Evolutionary conservation across 2,329 filamentous ascomycete species (phyloP).

Genomic region (Colletotrichum navitas): DNA sequence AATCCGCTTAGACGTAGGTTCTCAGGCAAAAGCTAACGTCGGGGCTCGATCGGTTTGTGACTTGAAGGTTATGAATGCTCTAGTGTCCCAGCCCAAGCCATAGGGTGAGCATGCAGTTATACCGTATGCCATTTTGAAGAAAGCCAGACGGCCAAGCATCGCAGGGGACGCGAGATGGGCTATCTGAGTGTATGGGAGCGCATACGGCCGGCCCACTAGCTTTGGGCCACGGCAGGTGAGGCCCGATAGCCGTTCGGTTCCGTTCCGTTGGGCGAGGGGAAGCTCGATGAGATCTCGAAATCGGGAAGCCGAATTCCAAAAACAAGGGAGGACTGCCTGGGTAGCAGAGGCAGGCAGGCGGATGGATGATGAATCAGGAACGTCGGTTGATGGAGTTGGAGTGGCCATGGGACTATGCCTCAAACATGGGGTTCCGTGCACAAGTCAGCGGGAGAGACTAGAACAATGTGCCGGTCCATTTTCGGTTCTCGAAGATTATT

Average conservation of each 20-base stretch:
- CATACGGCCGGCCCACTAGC: slow-evolving; percentile 1
- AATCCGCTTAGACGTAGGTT: not conserved
- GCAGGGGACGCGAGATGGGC: slow-evolving; percentile 11
- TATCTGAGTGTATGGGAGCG: slow-evolving; percentile 4
- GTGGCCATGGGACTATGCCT: slow-evolving; percentile 11
- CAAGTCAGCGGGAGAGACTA: slow-evolving; percentile 6
- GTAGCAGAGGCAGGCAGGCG: slow-evolving; percentile 2
- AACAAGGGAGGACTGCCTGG: slow-evolving; percentile 1
- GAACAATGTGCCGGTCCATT: slow-evolving; percentile 18
- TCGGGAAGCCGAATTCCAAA: not conserved
- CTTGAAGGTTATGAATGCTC: not conserved
- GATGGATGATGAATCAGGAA: slow-evolving; percentile 11
- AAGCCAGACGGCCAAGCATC: slow-evolving; percentile 13
- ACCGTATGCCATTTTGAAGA: not conserved
- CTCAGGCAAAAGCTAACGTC: not conserved
- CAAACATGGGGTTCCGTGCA: not conserved
- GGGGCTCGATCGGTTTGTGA: not conserved
- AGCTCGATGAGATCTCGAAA: not conserved
- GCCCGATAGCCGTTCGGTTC: not conserved
- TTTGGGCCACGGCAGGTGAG: not conserved
- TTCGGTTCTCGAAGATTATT: slow-evolving; percentile 9
- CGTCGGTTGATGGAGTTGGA: slow-evolving; percentile 12
- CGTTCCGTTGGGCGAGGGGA: not conserved
- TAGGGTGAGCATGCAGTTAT: not conserved
- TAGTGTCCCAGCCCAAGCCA: not conserved